phyloP scores from a whole-genome alignment of 1,284 basidiomycete species.

The Nidula niveotomentosa region DNA sequence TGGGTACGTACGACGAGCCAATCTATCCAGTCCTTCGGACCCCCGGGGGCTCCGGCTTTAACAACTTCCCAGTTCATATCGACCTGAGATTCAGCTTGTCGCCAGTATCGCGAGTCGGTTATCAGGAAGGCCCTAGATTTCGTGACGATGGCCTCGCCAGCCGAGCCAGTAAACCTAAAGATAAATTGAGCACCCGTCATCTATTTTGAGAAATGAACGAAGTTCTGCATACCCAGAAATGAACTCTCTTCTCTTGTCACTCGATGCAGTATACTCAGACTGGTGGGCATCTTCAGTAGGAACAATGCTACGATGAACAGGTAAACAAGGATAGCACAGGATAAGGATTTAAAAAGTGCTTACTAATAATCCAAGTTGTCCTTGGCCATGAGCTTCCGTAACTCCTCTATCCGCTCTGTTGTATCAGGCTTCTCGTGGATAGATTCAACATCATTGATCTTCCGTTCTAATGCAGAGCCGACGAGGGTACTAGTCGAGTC shows the following conservation, averaged over 20 bases:
- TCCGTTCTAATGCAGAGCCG: constrained; percentile 67
- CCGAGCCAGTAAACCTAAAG: constrained; percentile 81
- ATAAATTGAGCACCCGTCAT: constrained; percentile 6
- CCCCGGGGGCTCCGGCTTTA: constrained; percentile 58
- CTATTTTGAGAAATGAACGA: constrained; percentile 5
- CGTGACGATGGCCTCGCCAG: constrained; percentile 81
- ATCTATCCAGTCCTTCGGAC: constrained; percentile 76
- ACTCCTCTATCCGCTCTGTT: constrained; percentile 56
- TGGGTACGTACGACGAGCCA: constrained; percentile 59
- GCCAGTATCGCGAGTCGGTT: constrained; percentile 89
- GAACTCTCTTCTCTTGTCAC: constrained; percentile 83
- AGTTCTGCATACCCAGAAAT: constrained; percentile 68
- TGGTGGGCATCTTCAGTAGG: constrained; percentile 89
- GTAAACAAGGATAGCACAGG: constrained; percentile 5
- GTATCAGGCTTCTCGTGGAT: constrained; percentile 58
- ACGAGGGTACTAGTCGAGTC: constrained; percentile 73
- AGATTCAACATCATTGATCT: constrained; percentile 61
- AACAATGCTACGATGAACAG: constrained; percentile 37
- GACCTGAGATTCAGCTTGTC: constrained; percentile 78
- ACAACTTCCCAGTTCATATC: constrained; percentile 81
- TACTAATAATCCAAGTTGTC: constrained; percentile 86
- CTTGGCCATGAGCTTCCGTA: constrained; percentile 72
- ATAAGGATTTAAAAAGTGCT: constrained; percentile 30
- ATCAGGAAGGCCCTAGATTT: constrained; percentile 69
- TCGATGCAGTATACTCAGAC: constrained; percentile 82